Evolutionary conservation across 208 protist species (phyloP).

Genomic region (Trypanosoma vivax): DNA sequence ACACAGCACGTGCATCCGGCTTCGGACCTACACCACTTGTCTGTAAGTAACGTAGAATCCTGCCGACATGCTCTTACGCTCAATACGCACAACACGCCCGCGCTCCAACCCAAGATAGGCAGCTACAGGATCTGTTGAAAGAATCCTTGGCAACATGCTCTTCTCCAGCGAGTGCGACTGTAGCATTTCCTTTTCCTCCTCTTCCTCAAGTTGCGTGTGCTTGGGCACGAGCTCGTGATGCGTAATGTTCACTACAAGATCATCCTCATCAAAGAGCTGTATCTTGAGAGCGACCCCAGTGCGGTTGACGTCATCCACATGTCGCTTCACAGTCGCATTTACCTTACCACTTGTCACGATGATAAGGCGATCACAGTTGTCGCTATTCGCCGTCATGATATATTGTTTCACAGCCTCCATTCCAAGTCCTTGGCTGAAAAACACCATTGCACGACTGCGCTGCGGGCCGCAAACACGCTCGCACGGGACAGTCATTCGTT

Average conservation of each 20-base stretch:
- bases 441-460: conserved; percentile 55
- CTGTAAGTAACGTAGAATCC: conserved; percentile 98
- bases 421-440: conserved; percentile 60
- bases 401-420: conserved; percentile 60
- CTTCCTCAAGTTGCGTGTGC: conserved; percentile 86
- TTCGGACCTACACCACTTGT: conserved; percentile 81
- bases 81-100: conserved; percentile 95
- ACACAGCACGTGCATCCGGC: no score
- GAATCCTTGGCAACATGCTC: conserved; percentile 94
- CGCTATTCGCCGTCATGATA: conserved; percentile 31
- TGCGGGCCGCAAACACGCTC: conserved; percentile 35
- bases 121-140: conserved; percentile 93
- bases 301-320: conserved; percentile 66
- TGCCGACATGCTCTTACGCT: conserved; percentile 94
- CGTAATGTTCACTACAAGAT: conserved; percentile 97
- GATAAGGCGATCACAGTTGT: conserved; percentile 56
- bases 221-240: conserved; percentile 96
- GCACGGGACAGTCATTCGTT: conserved; percentile 79
- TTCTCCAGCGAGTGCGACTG: conserved; percentile 91
- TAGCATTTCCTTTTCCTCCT: conserved; percentile 86
- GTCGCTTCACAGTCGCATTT: conserved; percentile 63
- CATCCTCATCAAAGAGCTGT: conserved; percentile 93
- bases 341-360: conserved; percentile 53
- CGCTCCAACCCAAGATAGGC: conserved; percentile 92
- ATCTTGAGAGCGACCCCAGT: conserved; percentile 59